These are phyloP conservation scores for Piper betle DNA, from an alignment of 164 flowering plant genomes.

Conservation along the genomic window DNA sequence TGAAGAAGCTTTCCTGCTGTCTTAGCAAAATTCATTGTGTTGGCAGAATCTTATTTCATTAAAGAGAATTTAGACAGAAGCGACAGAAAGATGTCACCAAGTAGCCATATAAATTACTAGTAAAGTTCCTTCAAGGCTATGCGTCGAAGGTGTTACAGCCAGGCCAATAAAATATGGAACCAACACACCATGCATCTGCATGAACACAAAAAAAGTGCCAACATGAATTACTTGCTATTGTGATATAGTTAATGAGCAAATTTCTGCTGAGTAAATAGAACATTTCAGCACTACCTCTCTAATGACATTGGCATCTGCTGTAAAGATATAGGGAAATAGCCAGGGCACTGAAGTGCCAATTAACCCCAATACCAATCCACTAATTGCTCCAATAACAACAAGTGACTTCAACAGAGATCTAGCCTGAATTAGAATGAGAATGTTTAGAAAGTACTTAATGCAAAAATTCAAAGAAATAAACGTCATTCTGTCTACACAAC, in stretches of 20 bases:
- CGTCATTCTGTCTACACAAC: no score
- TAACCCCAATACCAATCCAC: conserved; percentile 48
- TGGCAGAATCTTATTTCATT: neutral
- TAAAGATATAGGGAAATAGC: conserved; percentile 68
- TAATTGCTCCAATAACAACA: conserved; percentile 56
- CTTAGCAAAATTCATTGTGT: neutral
- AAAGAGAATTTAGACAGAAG: neutral
- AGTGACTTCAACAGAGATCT: conserved; percentile 69
- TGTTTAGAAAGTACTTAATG: neutral
- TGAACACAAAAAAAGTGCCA: neutral
- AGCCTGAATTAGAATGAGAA: conserved; percentile 33
- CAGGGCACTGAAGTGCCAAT: conserved; percentile 64
- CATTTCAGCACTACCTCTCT: conserved; percentile 35
- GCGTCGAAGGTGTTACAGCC: conserved; percentile 50
- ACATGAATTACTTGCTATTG: no score
- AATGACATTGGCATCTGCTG: conserved; percentile 48
- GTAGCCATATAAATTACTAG: conserved; percentile 32
- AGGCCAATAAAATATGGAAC: conserved; percentile 56
- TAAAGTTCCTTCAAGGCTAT: conserved; percentile 83
- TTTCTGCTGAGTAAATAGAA: neutral
- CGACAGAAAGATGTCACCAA: neutral
- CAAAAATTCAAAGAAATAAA: no score
- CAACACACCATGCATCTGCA: conserved; percentile 81
- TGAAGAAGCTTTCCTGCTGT: no score
- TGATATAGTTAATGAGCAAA: neutral